Evolutionary conservation across 176 grass and related monocot species (phyloP), one percentile per base, ranked within the genome.

Genomic region (Saccharum officinarum): DNA sequence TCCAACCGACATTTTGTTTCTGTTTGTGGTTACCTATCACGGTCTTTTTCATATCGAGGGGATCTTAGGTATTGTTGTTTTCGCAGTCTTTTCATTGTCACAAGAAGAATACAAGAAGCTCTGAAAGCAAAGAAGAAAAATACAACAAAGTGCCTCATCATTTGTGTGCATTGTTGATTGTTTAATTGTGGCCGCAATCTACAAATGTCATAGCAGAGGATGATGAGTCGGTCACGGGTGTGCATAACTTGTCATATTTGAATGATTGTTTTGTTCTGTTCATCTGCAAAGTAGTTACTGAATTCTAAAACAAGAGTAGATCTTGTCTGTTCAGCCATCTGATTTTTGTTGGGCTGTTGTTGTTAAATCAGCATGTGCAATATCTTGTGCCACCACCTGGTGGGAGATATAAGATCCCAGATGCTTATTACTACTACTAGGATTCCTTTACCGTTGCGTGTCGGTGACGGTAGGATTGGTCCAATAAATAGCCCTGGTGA

Each of bases 361-460:
- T 52, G 50, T 20, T 61, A 61, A 61, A 61, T 25, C n/a, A 25
- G 59, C n/a, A 61, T 61, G 8, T 23, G 55, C 55, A 23, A 60
- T 14, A 41, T 81, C 7, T 26, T 39, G 31, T 67, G 42, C 37
- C 55, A 34, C 54, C 66, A 50, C 62, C 14, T 10, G 18, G 26
- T 68, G 62, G 37, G 39, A 69, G 75, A 69, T 25, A 50, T 86
- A n/a, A 47, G 31, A 91, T 83, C 41, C 88, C 40, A 85, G 14
- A 91, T 85, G 77, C 77, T 25, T 63, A 61, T 77, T 28, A 28
- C 28, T 28, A 28, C 28, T 28, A 28, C 28, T 28, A 28, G 28
- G 28, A 28, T 28, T 28, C 28, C 28, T 55, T 23, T 65, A 8
- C 8, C 6, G 47, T 61, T 49, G 45, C 25, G 2, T 84, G 78